phyloP scores from a whole-genome alignment of 192 early-diverging fungal genomes.

The Podila epigama region DNA sequence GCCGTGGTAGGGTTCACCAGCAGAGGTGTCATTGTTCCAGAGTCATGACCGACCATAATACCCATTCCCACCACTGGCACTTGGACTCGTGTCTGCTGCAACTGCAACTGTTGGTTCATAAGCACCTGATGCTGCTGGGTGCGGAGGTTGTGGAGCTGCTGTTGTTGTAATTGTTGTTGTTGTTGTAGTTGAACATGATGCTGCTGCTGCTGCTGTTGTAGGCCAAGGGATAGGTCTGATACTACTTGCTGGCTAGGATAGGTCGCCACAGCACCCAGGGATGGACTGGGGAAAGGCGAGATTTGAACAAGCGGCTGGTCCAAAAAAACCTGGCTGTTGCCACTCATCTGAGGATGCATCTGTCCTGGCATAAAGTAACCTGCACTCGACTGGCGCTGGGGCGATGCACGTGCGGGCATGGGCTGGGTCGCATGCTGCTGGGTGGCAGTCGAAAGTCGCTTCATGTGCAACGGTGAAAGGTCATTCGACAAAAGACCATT shows the following conservation, averaged over 20 bases:
- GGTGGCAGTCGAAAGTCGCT: constrained; percentile 26
- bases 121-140: neutral
- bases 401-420: neutral
- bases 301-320: neutral
- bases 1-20: neutral
- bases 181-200: constrained; percentile 27
- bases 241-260: neutral
- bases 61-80: neutral
- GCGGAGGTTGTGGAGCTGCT: neutral
- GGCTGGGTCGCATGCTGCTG: constrained; percentile 8
- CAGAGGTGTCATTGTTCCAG: neutral
- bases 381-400: constrained; percentile 15
- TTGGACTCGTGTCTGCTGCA: neutral
- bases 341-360: constrained; percentile 5
- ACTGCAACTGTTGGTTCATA: neutral
- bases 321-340: neutral
- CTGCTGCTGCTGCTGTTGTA: constrained; percentile 32
- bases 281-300: constrained; percentile 26
- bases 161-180: constrained; percentile 8
- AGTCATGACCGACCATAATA: neutral
- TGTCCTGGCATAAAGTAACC: constrained; percentile 9
- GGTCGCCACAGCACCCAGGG: constrained; percentile 6
- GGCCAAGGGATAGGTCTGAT: constrained; percentile 19
- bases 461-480: constrained; percentile 12
- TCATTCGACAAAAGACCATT: no score